Evolutionary conservation across 2,329 filamentous ascomycete species (phyloP), one percentile per base, ranked within the genome.

Genomic region (Cryphonectria radicalis): DNA sequence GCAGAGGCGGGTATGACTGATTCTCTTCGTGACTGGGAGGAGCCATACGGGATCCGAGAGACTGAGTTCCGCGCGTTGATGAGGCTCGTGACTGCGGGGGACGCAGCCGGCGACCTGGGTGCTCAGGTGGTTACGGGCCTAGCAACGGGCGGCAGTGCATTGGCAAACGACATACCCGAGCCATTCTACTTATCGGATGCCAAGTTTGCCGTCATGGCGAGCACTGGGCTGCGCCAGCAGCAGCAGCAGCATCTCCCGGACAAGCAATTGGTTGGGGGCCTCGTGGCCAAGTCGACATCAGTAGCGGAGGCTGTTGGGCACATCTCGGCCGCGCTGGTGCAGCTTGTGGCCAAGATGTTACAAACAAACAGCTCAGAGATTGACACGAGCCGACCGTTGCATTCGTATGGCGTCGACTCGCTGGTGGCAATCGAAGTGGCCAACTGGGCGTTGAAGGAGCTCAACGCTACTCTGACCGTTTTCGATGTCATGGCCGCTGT

Each of bases 331-430:
- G 64, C 64, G 46, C 25, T 66, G 64, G 64, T 66, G 42, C 53
- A 55, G 32, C 46, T 46, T 10, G 37, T 64, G 11, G 69, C 72
- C 11, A 68, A 69, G 17, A 72, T 74, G 6, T 72, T 74, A 53
- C 59, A 66, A 42, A 66, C 43, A 4, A 25, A 50, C 8, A 42
- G 43, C 8, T 66, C 64, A 14, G 64, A 66, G 43, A 43, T 66
- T 17, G 64, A 66, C 28, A 50, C 64, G 17, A 35, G 14, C 25
- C 32, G 43, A 28, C 37, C 37, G 4, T 11, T 66, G 32, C 43
- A 67, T 7, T 25, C 50, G 22, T 57, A 67, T 22, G 65, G 65
- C 35, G 22, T 67, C 65, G 65, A 67, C 35, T 67, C 50, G 35
- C 65, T 67, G 17, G 50, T 59, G 2, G 65, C 65, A 22, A 37